These are phyloP conservation scores for Vachellia collinsii DNA, from an alignment of 306 rosid genomes.

Conservation along the genomic window DNA sequence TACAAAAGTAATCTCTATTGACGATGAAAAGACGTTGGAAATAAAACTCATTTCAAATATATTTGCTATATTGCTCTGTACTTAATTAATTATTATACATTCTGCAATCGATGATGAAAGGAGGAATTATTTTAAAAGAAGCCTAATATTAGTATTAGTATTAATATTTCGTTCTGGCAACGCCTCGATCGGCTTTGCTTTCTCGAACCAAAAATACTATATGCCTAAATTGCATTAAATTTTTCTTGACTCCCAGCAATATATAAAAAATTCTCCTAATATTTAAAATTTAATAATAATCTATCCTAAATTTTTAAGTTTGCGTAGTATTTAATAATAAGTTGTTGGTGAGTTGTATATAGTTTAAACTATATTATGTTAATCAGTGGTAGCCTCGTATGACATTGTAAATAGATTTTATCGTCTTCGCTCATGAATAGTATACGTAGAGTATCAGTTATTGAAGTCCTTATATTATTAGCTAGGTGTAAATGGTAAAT, in stretches of 20 bases:
- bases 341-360: no score
- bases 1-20: neutral
- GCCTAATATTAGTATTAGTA: neutral
- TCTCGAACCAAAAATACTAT: no score
- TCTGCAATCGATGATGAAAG: slow-evolving; percentile 2
- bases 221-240: no score
- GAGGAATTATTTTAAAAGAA: slow-evolving; percentile 4
- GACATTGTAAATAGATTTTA: neutral
- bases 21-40: slow-evolving; percentile 1
- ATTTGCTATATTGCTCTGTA: no score
- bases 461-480: neutral
- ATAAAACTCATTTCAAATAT: neutral
- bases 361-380: neutral
- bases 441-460: neutral
- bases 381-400: neutral
- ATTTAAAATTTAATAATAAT: no score
- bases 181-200: no score
- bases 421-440: neutral
- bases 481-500: neutral
- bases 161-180: neutral
- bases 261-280: no score
- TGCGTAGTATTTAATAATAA: no score
- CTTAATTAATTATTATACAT: neutral
- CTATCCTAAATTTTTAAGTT: no score
- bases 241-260: no score